A percentile compares a stretch with the other conserved stretches of the same genome.
phyloP scores from a whole-genome alignment of 2,329 filamentous ascomycete species.

The Bimuria novae-zelandiae region DNA sequence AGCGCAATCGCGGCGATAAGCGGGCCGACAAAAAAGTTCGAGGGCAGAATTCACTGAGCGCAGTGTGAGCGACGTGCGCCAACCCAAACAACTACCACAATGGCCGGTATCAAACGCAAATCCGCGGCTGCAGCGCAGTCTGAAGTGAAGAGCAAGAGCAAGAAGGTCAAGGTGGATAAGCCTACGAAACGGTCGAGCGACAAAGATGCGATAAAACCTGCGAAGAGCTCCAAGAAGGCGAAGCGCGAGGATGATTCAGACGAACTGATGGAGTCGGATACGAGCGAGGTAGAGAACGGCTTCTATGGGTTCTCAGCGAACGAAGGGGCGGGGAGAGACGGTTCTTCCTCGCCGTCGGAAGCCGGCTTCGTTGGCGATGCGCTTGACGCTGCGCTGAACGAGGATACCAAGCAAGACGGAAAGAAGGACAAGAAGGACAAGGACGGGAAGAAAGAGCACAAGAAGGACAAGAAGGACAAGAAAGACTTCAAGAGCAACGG shows the following conservation, averaged over 20 bases:
- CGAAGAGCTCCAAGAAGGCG: slow-evolving; percentile 37
- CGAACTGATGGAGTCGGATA: slow-evolving; percentile 43
- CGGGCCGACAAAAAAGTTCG: slow-evolving; percentile 33
- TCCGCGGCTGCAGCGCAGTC: slow-evolving; percentile 22
- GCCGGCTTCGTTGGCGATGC: slow-evolving; percentile 16
- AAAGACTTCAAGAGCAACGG: slow-evolving; percentile 30
- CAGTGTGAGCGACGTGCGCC: slow-evolving; percentile 7
- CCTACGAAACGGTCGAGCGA: slow-evolving; percentile 32
- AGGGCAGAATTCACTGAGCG: slow-evolving; percentile 19
- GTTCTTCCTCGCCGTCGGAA: slow-evolving; percentile 23
- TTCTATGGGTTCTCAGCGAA: slow-evolving; percentile 38
- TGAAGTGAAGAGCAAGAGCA: slow-evolving; percentile 35
- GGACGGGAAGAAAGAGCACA: slow-evolving; percentile 16
- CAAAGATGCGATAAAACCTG: slow-evolving; percentile 27
- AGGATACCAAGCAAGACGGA: slow-evolving; percentile 16
- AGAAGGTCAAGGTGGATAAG: slow-evolving; percentile 47
- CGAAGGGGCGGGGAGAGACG: slow-evolving; percentile 16
- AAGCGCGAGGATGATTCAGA: slow-evolving; percentile 32
- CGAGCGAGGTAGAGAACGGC: slow-evolving; percentile 43
- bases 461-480: slow-evolving; percentile 26
- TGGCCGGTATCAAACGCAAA: slow-evolving; percentile 46
- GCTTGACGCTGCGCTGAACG: slow-evolving; percentile 11
- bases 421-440: slow-evolving; percentile 29
- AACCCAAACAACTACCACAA: slow-evolving; percentile 16
- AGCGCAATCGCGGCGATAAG: slow-evolving; percentile 12